A percentile compares a stretch with the other conserved stretches of the same genome.
These are phyloP conservation scores for Citrullus colocynthis DNA, from an alignment of 306 rosid species.

Conservation along the genomic window DNA sequence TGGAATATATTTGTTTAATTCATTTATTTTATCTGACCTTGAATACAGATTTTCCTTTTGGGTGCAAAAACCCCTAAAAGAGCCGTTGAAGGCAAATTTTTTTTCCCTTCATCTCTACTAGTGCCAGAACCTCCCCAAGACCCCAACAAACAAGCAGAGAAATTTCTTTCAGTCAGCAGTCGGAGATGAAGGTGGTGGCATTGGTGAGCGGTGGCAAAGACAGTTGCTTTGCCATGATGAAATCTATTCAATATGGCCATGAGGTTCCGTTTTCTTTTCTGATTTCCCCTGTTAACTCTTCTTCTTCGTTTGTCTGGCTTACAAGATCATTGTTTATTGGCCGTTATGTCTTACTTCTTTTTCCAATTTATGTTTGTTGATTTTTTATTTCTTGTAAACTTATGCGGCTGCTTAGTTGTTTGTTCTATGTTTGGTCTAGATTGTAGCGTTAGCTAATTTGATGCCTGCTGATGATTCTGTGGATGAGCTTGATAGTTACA, in stretches of 20 bases:
- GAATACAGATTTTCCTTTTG: background rate
- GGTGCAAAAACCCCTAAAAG: background rate
- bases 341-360: background rate
- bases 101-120: background rate
- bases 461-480: slow-evolving; percentile 84
- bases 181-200: slow-evolving; percentile 82
- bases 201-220: slow-evolving; percentile 94
- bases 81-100: background rate
- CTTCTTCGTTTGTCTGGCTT: background rate
- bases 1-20: too few relatives aligned
- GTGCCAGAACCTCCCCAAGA: background rate
- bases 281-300: background rate
- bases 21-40: background rate
- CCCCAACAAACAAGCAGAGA: background rate
- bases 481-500: slow-evolving; percentile 89
- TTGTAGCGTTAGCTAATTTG: slow-evolving; percentile 93
- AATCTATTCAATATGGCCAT: slow-evolving; percentile 62
- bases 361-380: background rate
- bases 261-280: slow-evolving; percentile 31
- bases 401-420: background rate
- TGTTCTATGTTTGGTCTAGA: slow-evolving; percentile 22
- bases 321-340: background rate
- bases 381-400: background rate
- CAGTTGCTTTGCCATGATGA: slow-evolving; percentile 91
- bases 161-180: background rate